phyloP scores from a whole-genome alignment of 371 early-diverging fungal genomes.

The Enterospora canceri region DNA sequence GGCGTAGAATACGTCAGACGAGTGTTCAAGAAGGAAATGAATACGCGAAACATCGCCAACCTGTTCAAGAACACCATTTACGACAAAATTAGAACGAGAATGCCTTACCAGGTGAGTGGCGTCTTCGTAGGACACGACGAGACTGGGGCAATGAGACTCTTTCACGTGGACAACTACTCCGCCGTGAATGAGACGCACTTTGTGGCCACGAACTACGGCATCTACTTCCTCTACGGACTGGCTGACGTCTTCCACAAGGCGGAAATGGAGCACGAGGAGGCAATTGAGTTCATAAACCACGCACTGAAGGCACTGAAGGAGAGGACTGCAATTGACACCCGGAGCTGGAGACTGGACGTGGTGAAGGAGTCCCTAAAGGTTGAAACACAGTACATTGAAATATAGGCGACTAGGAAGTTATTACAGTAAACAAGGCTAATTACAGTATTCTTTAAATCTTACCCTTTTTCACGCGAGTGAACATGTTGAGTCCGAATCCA shows the following conservation, averaged over 20 bases:
- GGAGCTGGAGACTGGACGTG: constrained; percentile 9
- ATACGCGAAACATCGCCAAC: neutral
- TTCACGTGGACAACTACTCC: constrained; percentile 6
- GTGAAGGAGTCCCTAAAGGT: neutral
- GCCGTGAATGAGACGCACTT: constrained; percentile 11
- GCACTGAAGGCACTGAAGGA: constrained; percentile 18
- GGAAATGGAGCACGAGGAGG: constrained; percentile 11
- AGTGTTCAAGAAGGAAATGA: neutral
- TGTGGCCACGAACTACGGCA: constrained; percentile 14
- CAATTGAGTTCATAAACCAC: neutral
- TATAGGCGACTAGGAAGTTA: no score
- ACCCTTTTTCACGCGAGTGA: no score
- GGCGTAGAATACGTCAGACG: neutral
- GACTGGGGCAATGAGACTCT: neutral
- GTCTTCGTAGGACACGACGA: neutral
- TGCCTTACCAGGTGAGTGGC: neutral
- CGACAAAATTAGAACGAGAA: neutral
- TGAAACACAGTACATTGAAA: neutral
- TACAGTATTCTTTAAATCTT: no score
- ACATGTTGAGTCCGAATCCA: no score
- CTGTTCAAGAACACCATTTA: neutral
- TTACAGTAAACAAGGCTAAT: no score
- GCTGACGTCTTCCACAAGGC: neutral
- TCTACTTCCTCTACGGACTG: constrained; percentile 19
- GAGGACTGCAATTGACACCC: constrained; percentile 1